phyloP scores from a whole-genome alignment of 179 eudicot species.

The Heliamphora pulchella region DNA sequence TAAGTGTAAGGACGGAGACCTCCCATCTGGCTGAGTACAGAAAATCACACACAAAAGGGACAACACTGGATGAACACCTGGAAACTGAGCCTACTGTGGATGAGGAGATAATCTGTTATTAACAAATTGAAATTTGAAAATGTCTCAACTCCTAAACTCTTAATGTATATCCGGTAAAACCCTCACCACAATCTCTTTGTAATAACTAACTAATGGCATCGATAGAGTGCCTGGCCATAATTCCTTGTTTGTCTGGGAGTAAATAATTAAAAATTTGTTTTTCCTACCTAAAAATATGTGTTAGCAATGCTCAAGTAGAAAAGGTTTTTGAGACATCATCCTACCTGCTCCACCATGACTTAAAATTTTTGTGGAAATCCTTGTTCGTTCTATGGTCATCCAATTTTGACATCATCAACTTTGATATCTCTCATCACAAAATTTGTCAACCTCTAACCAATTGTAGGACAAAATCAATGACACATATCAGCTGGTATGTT shows the following conservation, averaged over 20 bases:
- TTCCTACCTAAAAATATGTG: neutral
- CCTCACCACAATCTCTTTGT: neutral
- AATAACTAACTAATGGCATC: neutral
- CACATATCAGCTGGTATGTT: neutral
- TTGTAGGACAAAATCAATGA: neutral
- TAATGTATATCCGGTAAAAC: neutral
- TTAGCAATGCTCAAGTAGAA: neutral
- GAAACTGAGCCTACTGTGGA: neutral
- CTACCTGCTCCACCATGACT: neutral
- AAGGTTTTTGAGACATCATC: neutral
- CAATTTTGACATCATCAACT: neutral
- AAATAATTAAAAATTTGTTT: neutral
- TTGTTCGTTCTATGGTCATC: neutral
- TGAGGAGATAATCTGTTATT: neutral
- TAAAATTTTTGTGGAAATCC: neutral
- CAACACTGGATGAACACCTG: neutral
- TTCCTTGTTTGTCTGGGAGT: neutral
- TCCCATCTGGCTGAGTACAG: neutral
- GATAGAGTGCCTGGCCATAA: neutral
- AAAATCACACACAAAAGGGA: conserved; percentile 1
- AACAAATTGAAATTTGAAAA: neutral
- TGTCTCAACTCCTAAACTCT: neutral
- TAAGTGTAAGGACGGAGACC: neutral
- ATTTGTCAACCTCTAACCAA: neutral
- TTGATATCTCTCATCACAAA: neutral